Base-by-base conservation (phyloP, 192 early-diverging fungal genomes). In the Podila epicladia region DNA sequence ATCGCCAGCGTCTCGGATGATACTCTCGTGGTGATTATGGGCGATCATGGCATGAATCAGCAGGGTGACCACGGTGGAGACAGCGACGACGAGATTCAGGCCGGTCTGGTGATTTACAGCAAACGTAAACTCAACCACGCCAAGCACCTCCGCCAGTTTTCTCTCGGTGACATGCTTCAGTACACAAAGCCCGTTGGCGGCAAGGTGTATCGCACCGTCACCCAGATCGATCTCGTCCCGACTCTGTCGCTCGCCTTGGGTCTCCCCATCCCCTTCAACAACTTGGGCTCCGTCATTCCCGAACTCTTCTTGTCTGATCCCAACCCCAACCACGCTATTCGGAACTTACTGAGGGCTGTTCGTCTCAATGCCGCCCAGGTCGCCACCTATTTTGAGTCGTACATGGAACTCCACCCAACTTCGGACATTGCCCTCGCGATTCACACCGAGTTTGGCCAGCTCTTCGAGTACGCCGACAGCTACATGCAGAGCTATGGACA, bases 11-110 rank as follows among this genome's bases (percentile, higher is more conserved):
- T 98, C 5, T 90, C 95, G 65, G 83, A 93, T 13, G 89, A 96
- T 15, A 97, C 97, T 0, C 82, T 95, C 13, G 85, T 98, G 11
- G 85, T 96, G 19, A 92, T 99, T 24, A 91, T 98, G 85, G 98
- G 98, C 35, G 98, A 99, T 78, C 98, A 99, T 69, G 98, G 98
- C 9, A 99, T 99, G 98, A 95, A 95, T 49, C 68, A 82, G 11
- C 94, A 95, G 79, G 98, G 98, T 15, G 96, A 99, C 77, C 98
- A 99, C 64, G 98, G 98, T 19, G 98, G 98, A 26, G 98, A 99
- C 67, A 95, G 92, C 73, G 90, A 92, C 55, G 89, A 93, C 62
- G 98, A 99, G 72, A 82, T 98, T 32, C 92, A 95, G 75, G 94
- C 95, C 9, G 94, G 87, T 11, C 72, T 98, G 58, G 95, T 97